phyloP scores from a whole-genome alignment of 495 filamentous ascomycete species.

The Umbilicaria muhlenbergii region DNA sequence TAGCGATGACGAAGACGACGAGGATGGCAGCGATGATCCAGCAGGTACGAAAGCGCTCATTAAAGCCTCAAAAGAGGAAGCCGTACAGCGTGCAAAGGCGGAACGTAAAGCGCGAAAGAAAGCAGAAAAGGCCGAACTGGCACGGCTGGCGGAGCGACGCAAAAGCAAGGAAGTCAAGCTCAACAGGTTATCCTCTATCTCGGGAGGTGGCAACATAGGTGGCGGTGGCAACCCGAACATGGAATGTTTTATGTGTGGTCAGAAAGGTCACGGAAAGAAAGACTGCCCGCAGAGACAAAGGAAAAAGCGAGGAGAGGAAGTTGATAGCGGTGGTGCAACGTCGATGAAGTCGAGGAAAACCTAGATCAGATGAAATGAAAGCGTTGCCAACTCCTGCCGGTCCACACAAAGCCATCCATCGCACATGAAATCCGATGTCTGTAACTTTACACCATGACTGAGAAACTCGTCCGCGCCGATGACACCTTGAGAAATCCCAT shows the following conservation, averaged over 20 bases:
- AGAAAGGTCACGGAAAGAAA: conserved; percentile 8
- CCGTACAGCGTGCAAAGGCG: background rate
- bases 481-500: too few species aligned
- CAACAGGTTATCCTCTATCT: conserved; percentile 10
- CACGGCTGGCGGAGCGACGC: conserved; percentile 6
- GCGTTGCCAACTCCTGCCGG: too few species aligned
- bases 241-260: conserved; percentile 9
- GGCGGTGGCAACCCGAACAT: conserved; percentile 4
- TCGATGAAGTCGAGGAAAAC: background rate
- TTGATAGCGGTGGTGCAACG: background rate
- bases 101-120: conserved; percentile 6
- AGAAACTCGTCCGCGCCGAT: too few species aligned
- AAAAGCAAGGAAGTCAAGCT: conserved; percentile 8
- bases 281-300: conserved; percentile 8
- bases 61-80: background rate
- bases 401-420: too few species aligned
- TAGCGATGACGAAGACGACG: background rate
- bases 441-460: too few species aligned
- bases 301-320: background rate
- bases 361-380: too few species aligned
- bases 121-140: conserved; percentile 7
- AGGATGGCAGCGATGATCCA: conserved; percentile 2
- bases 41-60: conserved; percentile 1
- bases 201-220: conserved; percentile 1
- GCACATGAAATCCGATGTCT: too few species aligned